phyloP scores from a whole-genome alignment of 176 grass and related monocot species.

The Triticum turgidum region DNA sequence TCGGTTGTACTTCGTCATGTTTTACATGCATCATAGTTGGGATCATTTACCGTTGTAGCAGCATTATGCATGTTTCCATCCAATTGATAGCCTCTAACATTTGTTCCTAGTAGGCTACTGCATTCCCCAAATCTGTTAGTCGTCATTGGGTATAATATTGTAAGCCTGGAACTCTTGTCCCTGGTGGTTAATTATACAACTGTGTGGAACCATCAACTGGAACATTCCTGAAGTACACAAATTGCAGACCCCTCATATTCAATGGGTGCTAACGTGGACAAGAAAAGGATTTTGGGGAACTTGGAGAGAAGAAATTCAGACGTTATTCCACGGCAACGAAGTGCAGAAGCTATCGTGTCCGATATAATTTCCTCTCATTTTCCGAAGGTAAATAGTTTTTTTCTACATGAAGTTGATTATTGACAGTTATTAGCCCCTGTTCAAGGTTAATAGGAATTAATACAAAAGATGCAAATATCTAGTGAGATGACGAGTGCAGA shows the following conservation, averaged over 20 bases:
- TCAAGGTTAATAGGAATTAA: not conserved
- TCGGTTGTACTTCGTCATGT: not conserved
- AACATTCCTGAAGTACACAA: slow-evolving; percentile 34
- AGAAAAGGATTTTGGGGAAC: slow-evolving; percentile 27
- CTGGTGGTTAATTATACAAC: slow-evolving; percentile 15
- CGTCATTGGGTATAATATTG: not conserved
- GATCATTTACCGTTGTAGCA: not conserved
- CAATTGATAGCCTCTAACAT: not conserved
- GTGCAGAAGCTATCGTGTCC: slow-evolving; percentile 72
- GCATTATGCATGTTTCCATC: not conserved
- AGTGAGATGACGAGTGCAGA: not conserved
- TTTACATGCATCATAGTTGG: slow-evolving; percentile 17
- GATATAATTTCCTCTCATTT: slow-evolving; percentile 66
- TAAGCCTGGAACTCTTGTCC: not conserved
- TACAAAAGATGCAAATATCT: not conserved
- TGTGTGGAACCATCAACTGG: slow-evolving; percentile 14
- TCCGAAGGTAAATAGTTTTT: slow-evolving; percentile 51
- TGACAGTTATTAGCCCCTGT: not conserved
- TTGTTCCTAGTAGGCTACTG: not conserved
- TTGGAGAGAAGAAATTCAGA: slow-evolving; percentile 43
- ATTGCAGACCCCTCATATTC: slow-evolving; percentile 82
- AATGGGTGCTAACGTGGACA: slow-evolving; percentile 14
- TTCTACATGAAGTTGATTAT: not conserved
- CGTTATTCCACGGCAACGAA: slow-evolving; percentile 54
- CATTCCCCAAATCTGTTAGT: not conserved